Evolutionary conservation across 148 eudicot species (phyloP), one percentile per base, ranked within the genome.

Genomic region (Vaccinium macrocarpon): DNA sequence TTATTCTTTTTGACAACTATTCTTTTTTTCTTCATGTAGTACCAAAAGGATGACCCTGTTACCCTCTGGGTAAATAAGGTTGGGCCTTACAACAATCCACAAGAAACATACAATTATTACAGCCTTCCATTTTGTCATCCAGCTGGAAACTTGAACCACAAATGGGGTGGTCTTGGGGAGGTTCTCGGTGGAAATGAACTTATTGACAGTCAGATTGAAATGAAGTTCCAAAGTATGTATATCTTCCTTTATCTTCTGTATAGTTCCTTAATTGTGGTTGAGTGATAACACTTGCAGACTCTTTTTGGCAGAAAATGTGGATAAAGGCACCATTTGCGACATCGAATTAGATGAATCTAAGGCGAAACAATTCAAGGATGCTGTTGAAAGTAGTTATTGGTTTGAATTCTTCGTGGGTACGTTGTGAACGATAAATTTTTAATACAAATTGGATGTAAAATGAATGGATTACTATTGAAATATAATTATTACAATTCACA

Each of bases 111-210:
- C 90, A 96, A 93, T 88, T 96, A 94, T 85, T 93, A 91, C 90
- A 92, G 91, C 90, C 97, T 96, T 85, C 97, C 99, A 15, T 96
- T 94, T 91, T 96, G 98, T 82, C 97, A 84, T 85, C 92, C 91
- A 84, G 11, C 88, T 61, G 92, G 95, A 10, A 80, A 93, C 82
- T 81, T 91, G 80, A 89, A 92, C 78, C 99, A 93, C 87, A 94
- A 95, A 83, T 96, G 99, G 98, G 99, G 99, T 86, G 99, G 99
- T 81, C 93, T 96, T 82, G 99, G 99, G 78, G 99, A 96, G 87
- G 99, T 94, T 85, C 87, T 96, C 46, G 99, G 98, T 84, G 98
- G 99, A 87, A 96, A 96, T 88, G 97, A 96, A 87, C 95, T 96
- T 78, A 96, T 96, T 86, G 99, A 94, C 87, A 94, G 99, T 91